Percentiles rank a stretch among this genome's conserved stretches.
phyloP scores from a whole-genome alignment of 176 grass and related monocot species.

The Musa acuminata region DNA sequence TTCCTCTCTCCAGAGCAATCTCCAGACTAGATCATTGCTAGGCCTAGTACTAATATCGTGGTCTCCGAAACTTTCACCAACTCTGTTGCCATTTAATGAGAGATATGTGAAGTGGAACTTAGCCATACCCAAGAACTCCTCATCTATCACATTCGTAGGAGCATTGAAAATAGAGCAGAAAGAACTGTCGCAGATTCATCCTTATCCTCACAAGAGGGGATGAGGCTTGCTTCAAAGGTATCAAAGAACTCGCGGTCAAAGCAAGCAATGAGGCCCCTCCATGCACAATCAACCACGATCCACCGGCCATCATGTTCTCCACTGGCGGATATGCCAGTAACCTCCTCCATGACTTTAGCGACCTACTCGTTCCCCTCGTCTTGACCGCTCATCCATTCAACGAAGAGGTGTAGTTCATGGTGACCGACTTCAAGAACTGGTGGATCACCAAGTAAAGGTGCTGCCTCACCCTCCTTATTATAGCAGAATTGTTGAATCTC shows the following conservation, averaged over 20 bases:
- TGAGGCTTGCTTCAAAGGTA: slow-evolving; percentile 28
- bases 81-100: too few relatives aligned
- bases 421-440: slow-evolving; percentile 38
- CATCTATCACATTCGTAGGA: slow-evolving; percentile 31
- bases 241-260: slow-evolving; percentile 37
- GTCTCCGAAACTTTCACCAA: too few relatives aligned
- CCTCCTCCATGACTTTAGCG: slow-evolving; percentile 95
- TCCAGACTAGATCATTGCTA: too few relatives aligned
- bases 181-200: slow-evolving; percentile 35
- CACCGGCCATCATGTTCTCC: slow-evolving; percentile 49
- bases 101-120: too few relatives aligned
- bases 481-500: too few relatives aligned
- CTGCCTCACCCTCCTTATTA: too few relatives aligned
- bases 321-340: slow-evolving; percentile 78
- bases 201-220: slow-evolving; percentile 73
- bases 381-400: slow-evolving; percentile 29
- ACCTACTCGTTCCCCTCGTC: slow-evolving; percentile 83
- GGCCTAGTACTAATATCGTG: too few relatives aligned
- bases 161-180: background rate
- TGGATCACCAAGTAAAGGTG: slow-evolving; percentile 59
- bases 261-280: slow-evolving; percentile 14
- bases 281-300: slow-evolving; percentile 27
- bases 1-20: too few relatives aligned
- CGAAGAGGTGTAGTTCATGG: slow-evolving; percentile 55
- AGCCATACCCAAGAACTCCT: slow-evolving; percentile 31